These are phyloP conservation scores for Alternaria panax DNA, from an alignment of 2,329 filamentous ascomycete species.

Conservation along the genomic window DNA sequence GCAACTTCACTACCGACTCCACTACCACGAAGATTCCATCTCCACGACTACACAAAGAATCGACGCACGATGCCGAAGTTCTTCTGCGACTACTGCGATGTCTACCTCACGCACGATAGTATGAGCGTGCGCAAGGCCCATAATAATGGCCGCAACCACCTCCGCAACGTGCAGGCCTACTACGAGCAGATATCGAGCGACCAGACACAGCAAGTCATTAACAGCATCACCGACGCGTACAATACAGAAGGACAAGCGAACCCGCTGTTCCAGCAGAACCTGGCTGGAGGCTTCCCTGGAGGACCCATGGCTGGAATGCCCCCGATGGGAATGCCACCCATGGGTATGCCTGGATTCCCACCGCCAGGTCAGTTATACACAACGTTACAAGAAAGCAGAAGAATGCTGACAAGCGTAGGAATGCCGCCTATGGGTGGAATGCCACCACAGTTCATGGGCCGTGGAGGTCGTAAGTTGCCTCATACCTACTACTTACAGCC, in stretches of 20 bases:
- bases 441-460: conserved; percentile 52
- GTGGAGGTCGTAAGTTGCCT: conserved; percentile 48
- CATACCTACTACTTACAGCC: neutral
- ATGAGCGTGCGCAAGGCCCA: conserved; percentile 99
- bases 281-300: conserved; percentile 59
- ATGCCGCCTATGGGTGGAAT: conserved; percentile 42
- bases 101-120: conserved; percentile 99
- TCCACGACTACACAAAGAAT: neutral
- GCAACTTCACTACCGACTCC: conserved; percentile 2
- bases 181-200: conserved; percentile 99
- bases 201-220: conserved; percentile 97
- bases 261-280: conserved; percentile 70
- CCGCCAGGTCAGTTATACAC: conserved; percentile 25
- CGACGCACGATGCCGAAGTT: conserved; percentile 35
- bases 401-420: conserved; percentile 27
- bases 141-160: conserved; percentile 93
- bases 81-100: conserved; percentile 93
- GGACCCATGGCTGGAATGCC: conserved; percentile 33
- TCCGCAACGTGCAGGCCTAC: conserved; percentile 97
- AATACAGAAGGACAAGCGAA: conserved; percentile 92
- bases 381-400: neutral
- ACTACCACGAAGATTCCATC: neutral
- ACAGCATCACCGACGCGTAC: conserved; percentile 96
- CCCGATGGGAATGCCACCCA: conserved; percentile 31
- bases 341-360: conserved; percentile 30